Conservation (phyloP, 768 basidiomycete species). For the Amylocystis lapponica region DNA sequence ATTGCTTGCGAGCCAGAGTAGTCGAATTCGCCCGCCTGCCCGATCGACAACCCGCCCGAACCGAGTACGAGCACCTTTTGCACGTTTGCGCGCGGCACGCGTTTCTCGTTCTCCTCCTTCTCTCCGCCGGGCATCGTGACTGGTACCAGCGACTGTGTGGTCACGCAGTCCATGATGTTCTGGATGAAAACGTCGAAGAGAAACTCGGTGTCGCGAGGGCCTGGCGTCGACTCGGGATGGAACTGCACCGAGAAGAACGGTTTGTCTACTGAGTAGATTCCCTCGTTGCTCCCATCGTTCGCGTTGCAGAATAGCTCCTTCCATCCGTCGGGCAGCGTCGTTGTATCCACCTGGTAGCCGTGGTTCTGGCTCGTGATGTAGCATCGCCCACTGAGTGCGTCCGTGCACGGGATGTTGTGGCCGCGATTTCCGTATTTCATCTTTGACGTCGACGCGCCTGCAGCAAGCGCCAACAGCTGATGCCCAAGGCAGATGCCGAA, state of each 20-base stretch:
- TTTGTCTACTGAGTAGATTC: constrained; percentile 87
- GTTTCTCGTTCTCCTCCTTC: constrained; percentile 76
- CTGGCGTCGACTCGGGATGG: constrained; percentile 96
- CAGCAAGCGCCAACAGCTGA: constrained; percentile 91
- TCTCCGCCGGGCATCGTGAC: constrained; percentile 74
- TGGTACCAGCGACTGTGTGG: constrained; percentile 46
- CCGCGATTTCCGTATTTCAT: constrained; percentile 99
- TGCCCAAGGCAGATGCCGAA: constrained; percentile 99
- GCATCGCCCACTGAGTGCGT: constrained; percentile 88
- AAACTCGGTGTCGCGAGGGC: constrained; percentile 97
- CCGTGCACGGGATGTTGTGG: constrained; percentile 97
- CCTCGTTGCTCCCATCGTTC: constrained; percentile 96
- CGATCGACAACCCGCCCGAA: constrained; percentile 95
- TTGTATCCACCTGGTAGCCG: constrained; percentile 89
- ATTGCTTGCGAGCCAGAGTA: constrained; percentile 99
- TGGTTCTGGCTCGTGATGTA: constrained; percentile 99
- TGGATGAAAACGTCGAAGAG: constrained; percentile 96
- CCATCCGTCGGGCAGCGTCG: constrained; percentile 79
- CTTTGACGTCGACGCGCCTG: constrained; percentile 91
- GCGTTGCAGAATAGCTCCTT: constrained; percentile 93
- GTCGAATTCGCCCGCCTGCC: constrained; percentile 99
- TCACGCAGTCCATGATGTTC: constrained; percentile 70
- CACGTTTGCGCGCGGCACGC: constrained; percentile 67
- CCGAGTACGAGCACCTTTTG: constrained; percentile 95
- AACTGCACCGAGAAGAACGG: constrained; percentile 99